These are phyloP conservation scores for Aphanomyces euteiches DNA, from an alignment of 352 stramenopile genomes.

Conservation along the genomic window DNA sequence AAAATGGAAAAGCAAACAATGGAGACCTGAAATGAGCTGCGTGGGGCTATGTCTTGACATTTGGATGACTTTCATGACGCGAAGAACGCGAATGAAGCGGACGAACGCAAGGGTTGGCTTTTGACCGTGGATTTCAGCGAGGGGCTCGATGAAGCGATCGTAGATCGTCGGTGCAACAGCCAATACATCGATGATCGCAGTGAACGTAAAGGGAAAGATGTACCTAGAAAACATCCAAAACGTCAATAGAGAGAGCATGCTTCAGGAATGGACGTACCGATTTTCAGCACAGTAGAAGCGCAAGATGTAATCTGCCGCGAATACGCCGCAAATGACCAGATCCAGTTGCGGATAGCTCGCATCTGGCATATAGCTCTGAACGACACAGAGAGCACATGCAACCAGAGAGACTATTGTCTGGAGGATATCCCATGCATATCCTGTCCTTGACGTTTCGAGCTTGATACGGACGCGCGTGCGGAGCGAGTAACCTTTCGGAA, in stretches of 20 bases:
- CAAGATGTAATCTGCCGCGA: conserved; percentile 52
- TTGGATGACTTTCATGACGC: conserved; percentile 50
- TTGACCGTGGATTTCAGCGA: background rate
- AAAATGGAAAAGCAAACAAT: background rate
- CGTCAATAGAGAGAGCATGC: background rate
- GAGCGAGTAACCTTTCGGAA: conserved; percentile 50
- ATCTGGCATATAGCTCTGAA: conserved; percentile 46
- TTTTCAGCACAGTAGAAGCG: conserved; percentile 64
- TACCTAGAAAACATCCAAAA: conserved; percentile 10
- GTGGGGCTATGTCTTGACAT: conserved; percentile 47
- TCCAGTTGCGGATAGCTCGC: conserved; percentile 39
- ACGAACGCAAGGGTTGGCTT: conserved; percentile 50
- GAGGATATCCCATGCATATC: conserved; percentile 53
- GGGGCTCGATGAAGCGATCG: conserved; percentile 32
- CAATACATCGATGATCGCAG: conserved; percentile 53
- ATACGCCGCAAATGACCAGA: conserved; percentile 42
- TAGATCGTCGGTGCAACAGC: conserved; percentile 54
- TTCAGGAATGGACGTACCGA: conserved; percentile 32
- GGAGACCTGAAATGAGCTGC: conserved; percentile 41
- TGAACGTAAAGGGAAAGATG: conserved; percentile 49
- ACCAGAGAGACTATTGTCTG: conserved; percentile 55
- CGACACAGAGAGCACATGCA: conserved; percentile 49
- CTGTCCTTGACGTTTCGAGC: conserved; percentile 49
- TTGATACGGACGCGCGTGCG: conserved; percentile 56
- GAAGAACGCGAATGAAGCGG: conserved; percentile 58